Percentiles rank a stretch among this genome's conserved stretches.
phyloP scores from a whole-genome alignment of 2,329 filamentous ascomycete genomes.

The Fusarium cicatricum region DNA sequence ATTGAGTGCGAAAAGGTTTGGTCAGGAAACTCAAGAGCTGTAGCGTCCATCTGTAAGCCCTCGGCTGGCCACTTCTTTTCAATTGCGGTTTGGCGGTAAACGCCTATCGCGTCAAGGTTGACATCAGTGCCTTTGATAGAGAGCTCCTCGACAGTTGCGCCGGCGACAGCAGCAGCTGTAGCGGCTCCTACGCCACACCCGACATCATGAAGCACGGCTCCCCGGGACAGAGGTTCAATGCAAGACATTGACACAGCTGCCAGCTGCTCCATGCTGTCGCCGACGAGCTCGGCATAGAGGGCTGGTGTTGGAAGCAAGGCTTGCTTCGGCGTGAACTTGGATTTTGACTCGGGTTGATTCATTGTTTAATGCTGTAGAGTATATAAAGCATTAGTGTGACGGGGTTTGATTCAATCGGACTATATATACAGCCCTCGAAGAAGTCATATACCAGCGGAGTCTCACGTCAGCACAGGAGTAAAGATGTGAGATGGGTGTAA shows the following conservation, averaged over 20 bases:
- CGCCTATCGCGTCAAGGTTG: accelerated
- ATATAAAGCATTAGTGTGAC: no score
- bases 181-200: conserved; percentile 12
- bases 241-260: neutral
- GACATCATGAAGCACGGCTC: conserved; percentile 2
- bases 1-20: conserved; percentile 1
- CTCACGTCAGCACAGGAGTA: no score
- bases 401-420: no score
- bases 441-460: no score
- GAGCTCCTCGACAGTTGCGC: accelerated
- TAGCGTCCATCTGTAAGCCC: neutral
- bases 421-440: no score
- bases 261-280: conserved; percentile 4
- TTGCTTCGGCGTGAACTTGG: neutral
- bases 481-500: no score
- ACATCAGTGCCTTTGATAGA: conserved; percentile 10
- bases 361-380: no score
- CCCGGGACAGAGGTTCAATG: accelerated
- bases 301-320: conserved; percentile 11
- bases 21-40: accelerated
- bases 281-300: conserved; percentile 4
- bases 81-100: neutral
- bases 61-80: neutral
- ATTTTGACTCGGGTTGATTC: conserved; percentile 1
- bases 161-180: neutral